These are phyloP conservation scores for Taiwanofungus camphoratus DNA, from an alignment of 1,284 basidiomycete genomes.

Conservation along the genomic window DNA sequence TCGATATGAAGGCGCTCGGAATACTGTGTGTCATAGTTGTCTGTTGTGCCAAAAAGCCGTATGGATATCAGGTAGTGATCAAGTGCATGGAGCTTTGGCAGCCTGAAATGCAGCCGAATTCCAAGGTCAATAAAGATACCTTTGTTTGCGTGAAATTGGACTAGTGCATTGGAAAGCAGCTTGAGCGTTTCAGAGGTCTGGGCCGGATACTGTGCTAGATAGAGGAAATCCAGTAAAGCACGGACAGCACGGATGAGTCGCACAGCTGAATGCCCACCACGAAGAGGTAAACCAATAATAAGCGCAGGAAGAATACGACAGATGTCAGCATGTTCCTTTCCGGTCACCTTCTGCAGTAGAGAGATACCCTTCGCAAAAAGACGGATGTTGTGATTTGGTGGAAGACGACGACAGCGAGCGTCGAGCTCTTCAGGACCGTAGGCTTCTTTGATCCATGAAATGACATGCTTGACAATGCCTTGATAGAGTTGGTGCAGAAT, in stretches of 20 bases:
- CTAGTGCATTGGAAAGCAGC: constrained; percentile 17
- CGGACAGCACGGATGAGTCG: constrained; percentile 16
- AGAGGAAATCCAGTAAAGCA: constrained; percentile 22
- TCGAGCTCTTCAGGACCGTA: constrained; percentile 30
- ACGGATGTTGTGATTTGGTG: constrained; percentile 22
- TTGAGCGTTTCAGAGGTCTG: constrained; percentile 22
- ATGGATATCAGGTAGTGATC: constrained; percentile 27
- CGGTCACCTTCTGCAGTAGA: neutral
- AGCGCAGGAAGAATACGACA: constrained; percentile 13
- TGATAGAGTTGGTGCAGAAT: constrained; percentile 19
- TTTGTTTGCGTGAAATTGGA: constrained; percentile 27
- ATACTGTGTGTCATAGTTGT: constrained; percentile 28
- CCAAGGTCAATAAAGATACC: constrained; percentile 22
- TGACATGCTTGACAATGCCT: constrained; percentile 31
- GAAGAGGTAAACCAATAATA: constrained; percentile 8
- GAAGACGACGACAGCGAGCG: constrained; percentile 26
- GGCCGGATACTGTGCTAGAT: constrained; percentile 20
- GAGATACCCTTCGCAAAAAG: neutral
- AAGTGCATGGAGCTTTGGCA: constrained; percentile 28
- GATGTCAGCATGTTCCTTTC: constrained; percentile 19
- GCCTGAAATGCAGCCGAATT: constrained; percentile 22
- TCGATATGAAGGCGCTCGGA: constrained; percentile 29
- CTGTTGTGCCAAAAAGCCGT: constrained; percentile 22
- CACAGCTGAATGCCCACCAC: constrained; percentile 2
- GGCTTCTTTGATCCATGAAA: constrained; percentile 22